Percentiles rank a stretch among this genome's conserved stretches.
phyloP scores from a whole-genome alignment of 2,329 filamentous ascomycete genomes.

The Ceratocystiopsis brevicomis region DNA sequence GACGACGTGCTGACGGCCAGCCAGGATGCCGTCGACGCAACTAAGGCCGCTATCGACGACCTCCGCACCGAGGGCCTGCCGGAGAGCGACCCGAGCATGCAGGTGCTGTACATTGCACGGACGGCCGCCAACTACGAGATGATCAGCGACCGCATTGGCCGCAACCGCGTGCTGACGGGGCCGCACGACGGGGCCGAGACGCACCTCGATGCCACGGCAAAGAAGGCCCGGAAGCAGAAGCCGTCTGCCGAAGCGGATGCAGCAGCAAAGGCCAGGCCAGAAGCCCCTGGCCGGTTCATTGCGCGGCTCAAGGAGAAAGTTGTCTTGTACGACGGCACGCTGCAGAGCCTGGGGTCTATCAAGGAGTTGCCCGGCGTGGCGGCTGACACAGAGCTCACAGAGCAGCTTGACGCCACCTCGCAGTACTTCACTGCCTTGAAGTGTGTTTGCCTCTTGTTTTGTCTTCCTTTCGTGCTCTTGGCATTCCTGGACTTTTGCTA shows the following conservation, averaged over 20 bases:
- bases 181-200: constrained; percentile 53
- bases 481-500: background rate
- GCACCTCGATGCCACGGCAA: constrained; percentile 22
- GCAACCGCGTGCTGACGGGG: constrained; percentile 80
- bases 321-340: constrained; percentile 75
- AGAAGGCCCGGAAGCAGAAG: constrained; percentile 16
- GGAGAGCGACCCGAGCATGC: constrained; percentile 71
- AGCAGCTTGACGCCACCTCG: constrained; percentile 59
- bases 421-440: constrained; percentile 80
- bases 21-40: constrained; percentile 86
- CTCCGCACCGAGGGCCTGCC: constrained; percentile 65
- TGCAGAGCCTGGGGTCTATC: constrained; percentile 81
- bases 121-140: constrained; percentile 89
- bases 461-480: background rate
- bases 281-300: constrained; percentile 56
- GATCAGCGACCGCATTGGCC: constrained; percentile 84
- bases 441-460: too few species aligned
- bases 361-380: constrained; percentile 80
- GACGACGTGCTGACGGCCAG: constrained; percentile 78
- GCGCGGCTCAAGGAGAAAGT: constrained; percentile 69
- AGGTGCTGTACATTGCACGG: constrained; percentile 77
- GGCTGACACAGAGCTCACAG: constrained; percentile 56
- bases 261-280: constrained; percentile 26
- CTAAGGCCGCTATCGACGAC: constrained; percentile 85
- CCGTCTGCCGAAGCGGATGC: constrained; percentile 12